Percentiles rank a stretch among this genome's conserved stretches.
Evolutionary conservation across 257 asterid genomes (phyloP).

Genomic region (Primulina eburnea): DNA sequence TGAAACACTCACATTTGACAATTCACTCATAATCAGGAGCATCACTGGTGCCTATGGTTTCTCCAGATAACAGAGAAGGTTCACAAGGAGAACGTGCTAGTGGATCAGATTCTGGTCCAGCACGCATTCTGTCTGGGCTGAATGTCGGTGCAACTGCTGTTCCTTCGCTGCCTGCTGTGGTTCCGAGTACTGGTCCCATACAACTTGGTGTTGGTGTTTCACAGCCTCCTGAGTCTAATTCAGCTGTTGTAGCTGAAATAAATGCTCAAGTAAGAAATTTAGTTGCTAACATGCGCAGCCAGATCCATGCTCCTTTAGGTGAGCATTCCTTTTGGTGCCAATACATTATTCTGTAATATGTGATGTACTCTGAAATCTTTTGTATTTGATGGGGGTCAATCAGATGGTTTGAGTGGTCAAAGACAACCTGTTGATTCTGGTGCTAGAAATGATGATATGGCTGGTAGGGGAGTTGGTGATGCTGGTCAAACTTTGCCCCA

Average conservation of each 20-base stretch:
- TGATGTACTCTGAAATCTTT: conserved; percentile 18
- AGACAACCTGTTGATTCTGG: conserved; percentile 32
- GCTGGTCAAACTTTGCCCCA: conserved; percentile 15
- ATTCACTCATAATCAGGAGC: conserved; percentile 35
- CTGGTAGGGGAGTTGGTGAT: conserved; percentile 24
- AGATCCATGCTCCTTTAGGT: conserved; percentile 41
- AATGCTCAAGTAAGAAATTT: conserved; percentile 37
- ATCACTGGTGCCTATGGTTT: conserved; percentile 37
- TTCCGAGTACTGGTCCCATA: conserved; percentile 38
- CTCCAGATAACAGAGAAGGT: conserved; percentile 55
- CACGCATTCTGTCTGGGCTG: conserved; percentile 35
- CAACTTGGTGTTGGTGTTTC: conserved; percentile 38
- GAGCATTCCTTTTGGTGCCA: background rate
- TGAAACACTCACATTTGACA: background rate
- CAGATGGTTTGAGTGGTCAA: conserved; percentile 45
- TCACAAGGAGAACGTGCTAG: conserved; percentile 43
- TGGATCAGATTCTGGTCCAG: conserved; percentile 48
- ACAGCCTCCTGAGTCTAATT: conserved; percentile 36
- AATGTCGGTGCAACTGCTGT: conserved; percentile 32
- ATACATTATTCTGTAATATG: background rate
- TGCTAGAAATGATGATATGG: conserved; percentile 26
- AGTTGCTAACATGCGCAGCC: conserved; percentile 30
- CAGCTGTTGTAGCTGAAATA: conserved; percentile 36
- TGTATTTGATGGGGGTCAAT: conserved; percentile 30
- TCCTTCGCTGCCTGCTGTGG: conserved; percentile 38